A percentile compares a stretch with the other conserved stretches of the same genome.
phyloP scores from a whole-genome alignment of 106 monocot species.

The Dioscorea dumetorum region DNA sequence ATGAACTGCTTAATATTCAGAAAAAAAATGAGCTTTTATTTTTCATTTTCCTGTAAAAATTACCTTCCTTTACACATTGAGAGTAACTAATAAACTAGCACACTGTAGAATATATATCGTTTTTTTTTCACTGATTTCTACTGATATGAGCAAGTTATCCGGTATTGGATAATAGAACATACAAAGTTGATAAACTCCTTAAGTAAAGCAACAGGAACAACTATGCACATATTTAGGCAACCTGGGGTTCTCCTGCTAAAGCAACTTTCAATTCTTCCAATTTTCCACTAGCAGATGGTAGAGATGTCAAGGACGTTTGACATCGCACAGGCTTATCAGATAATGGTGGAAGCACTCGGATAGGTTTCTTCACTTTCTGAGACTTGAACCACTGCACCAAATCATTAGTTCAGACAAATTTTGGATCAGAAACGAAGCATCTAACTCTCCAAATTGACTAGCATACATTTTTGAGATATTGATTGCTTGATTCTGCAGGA shows the following conservation, averaged over 20 bases:
- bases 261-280: constrained; percentile 69
- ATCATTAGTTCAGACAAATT: neutral
- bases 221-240: constrained; percentile 22
- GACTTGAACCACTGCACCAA: constrained; percentile 89
- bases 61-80: neutral
- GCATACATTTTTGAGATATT: constrained; percentile 72
- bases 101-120: no score
- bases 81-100: neutral
- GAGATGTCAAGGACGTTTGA: constrained; percentile 11
- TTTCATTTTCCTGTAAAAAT: no score
- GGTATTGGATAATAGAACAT: no score
- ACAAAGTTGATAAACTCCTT: no score
- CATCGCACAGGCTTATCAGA: constrained; percentile 26
- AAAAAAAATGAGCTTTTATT: no score
- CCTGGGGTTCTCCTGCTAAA: constrained; percentile 40
- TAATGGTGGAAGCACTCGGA: constrained; percentile 52
- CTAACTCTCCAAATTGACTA: neutral
- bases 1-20: no score
- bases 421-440: neutral
- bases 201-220: no score
- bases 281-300: constrained; percentile 26
- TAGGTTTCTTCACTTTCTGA: constrained; percentile 67
- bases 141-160: no score
- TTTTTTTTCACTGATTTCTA: no score
- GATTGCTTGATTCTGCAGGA: constrained; percentile 59